Base-by-base conservation (phyloP, 495 filamentous ascomycete genomes). In the Hypoxylon trugodes region DNA sequence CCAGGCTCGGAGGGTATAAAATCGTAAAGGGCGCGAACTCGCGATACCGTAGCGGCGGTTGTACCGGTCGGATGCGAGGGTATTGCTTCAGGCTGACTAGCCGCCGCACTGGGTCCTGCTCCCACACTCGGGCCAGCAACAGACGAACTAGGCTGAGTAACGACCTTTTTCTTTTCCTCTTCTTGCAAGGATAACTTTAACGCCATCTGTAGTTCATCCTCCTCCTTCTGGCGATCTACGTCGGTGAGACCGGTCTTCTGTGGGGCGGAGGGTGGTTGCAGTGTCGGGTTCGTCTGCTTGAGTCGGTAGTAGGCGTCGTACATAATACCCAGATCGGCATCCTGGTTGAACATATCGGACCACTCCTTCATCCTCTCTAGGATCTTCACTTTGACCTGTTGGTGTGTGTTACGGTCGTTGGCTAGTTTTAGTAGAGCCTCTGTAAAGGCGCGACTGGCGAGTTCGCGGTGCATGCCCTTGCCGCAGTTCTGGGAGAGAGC, bases 171-270 rank as follows among this genome's bases (percentile, higher is more conserved):
- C 59, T 70, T 76, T 66, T 83, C 79, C 58, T 84, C 92, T 45
- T 98, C 96, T 74, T 95, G 92, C 57, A 98, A 86, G 16, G 91
- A 96, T 48, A 98, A 82, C 43, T 88, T 92, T 12, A 98, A 80
- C 7, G 95, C 95, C 89, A 97, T 96, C 73, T 98, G 96, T 15
- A 98, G 77, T 75, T 98, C 95, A 46, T 98, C 96, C 60, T 98
- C 95, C 69, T 98, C 95, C 74, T 96, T 97, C 76, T 92, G 89
- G 46, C 96, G 86, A 76, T 98, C 95, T 36, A 89, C 41, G 24
- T 94, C 89, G 33, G 94, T 97, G 48, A 98, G 94, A 69, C 91
- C 86, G 36, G 86, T 87, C 80, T 98, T 98, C 52, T 87, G 88
- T 2, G 95, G 95, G 65, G 95, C 95, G 32, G 92, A 95, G 0